Evolutionary conservation across 2,329 filamentous ascomycete species (phyloP), one percentile per base, ranked within the genome.

Genomic region (Pyrenophora graminea): DNA sequence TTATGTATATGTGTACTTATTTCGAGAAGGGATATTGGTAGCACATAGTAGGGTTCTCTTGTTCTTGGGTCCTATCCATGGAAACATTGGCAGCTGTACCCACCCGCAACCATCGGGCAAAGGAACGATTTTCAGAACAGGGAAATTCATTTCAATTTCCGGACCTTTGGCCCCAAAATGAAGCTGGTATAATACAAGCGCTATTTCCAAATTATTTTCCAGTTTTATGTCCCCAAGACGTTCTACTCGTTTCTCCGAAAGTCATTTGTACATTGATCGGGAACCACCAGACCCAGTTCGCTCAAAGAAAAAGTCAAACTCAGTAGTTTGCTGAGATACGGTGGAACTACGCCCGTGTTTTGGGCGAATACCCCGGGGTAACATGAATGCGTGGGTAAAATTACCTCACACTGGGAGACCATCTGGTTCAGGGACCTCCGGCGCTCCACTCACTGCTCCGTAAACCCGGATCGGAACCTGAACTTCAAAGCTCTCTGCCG

Each of bases 401-500:
- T 23, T 31, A 18, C 17, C 34, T 69, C 58, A 74, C 10, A 74
- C 66, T 1, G 61, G 59, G 40, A 71, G 45, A 1, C 71, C 71
- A 15, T 71, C 69, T 19, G 68, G 67, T 42, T 70, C 69, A 18
- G 54, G 50, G 9, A 45, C 59, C 34, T 68, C 70, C 1, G 57
- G 52, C 6, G 45, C 76, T 21, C 78, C 76, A 25, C 79, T 76
- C 4, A 79, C 76, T 54, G 81, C 80, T 4, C 82, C 82, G 62
- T 95, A 96, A 8, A 97, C 89, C 43, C 85, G 84, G 58, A 97
- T 77, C 21, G 91, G 91, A 39, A 96, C 90, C 30, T 86, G 85
- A 39, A 96, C 89, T 73, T 96, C 91, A 73, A 96, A 96, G 64
- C 89, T 95, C 77, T 96, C 91, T 63, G 90, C 93, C 7, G 86